Conservation (phyloP, 495 filamentous ascomycete genomes). For the Emericellopsis terricola region DNA sequence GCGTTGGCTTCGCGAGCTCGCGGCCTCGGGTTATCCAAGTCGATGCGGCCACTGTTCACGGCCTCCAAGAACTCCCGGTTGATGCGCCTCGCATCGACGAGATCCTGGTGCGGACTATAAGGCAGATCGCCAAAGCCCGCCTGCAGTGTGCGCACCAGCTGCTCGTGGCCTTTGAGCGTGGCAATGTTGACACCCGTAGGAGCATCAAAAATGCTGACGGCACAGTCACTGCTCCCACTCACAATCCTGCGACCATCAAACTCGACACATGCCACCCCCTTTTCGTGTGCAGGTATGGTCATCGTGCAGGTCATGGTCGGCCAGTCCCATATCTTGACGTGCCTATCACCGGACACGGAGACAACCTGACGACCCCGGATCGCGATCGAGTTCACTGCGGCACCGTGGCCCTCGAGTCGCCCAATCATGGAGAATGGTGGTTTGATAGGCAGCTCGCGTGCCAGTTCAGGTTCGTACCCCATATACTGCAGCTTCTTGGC, state of each 20-base stretch:
- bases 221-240: conserved; percentile 86
- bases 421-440: conserved; percentile 60
- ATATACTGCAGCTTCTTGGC: conserved; percentile 26
- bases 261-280: conserved; percentile 95
- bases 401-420: conserved; percentile 61
- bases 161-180: conserved; percentile 58
- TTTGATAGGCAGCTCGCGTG: conserved; percentile 26
- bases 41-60: conserved; percentile 36
- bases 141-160: conserved; percentile 86
- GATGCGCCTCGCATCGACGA: conserved; percentile 50
- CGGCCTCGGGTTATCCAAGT: conserved; percentile 6
- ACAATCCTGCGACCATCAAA: conserved; percentile 95
- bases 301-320: conserved; percentile 53
- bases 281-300: conserved; percentile 71
- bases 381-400: conserved; percentile 92
- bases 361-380: conserved; percentile 75
- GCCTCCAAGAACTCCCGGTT: conserved; percentile 58
- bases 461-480: conserved; percentile 27
- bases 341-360: conserved; percentile 82
- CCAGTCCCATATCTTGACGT: conserved; percentile 88
- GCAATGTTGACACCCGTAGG: conserved; percentile 73
- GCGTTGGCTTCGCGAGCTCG: conserved; percentile 43
- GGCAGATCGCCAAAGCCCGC: conserved; percentile 83
- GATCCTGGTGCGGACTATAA: conserved; percentile 52
- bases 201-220: conserved; percentile 85